A percentile compares a stretch with the other conserved stretches of the same genome.
Evolutionary conservation across 306 rosid species (phyloP).

Genomic region (Sphenostylis stenocarpa): DNA sequence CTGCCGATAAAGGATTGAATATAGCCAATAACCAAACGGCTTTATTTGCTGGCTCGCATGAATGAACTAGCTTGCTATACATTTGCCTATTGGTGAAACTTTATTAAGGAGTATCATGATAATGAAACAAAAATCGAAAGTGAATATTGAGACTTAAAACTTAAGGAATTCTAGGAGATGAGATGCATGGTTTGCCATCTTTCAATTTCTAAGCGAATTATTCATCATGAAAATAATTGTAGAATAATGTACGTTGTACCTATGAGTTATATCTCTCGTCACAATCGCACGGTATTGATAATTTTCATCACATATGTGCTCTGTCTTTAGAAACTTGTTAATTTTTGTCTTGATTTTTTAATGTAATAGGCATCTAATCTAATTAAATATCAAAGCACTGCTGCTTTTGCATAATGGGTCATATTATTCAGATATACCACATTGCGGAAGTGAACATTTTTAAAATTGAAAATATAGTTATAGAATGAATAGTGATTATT

Average conservation of each 20-base stretch:
- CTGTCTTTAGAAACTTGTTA: no score
- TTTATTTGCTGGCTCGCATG: conserved; percentile 4
- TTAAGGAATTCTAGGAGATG: neutral
- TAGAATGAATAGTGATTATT: no score
- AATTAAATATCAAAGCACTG: no score
- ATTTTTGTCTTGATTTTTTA: no score
- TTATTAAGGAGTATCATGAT: no score
- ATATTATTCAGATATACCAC: no score
- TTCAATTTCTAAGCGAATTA: neutral
- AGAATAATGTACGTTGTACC: neutral
- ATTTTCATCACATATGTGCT: neutral
- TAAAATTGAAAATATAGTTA: no score
- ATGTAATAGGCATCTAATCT: no score
- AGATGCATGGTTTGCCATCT: neutral
- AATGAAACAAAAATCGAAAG: no score
- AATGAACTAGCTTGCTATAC: neutral
- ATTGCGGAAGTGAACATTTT: no score
- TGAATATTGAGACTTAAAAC: neutral
- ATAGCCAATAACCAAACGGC: neutral
- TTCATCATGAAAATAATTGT: neutral
- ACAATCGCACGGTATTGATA: neutral
- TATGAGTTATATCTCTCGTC: no score
- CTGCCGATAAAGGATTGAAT: conserved; percentile 19
- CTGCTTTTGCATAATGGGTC: no score
- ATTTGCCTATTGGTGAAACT: neutral